These are phyloP conservation scores for Jaapia argillacea DNA, from an alignment of 768 basidiomycete genomes.

Conservation along the genomic window DNA sequence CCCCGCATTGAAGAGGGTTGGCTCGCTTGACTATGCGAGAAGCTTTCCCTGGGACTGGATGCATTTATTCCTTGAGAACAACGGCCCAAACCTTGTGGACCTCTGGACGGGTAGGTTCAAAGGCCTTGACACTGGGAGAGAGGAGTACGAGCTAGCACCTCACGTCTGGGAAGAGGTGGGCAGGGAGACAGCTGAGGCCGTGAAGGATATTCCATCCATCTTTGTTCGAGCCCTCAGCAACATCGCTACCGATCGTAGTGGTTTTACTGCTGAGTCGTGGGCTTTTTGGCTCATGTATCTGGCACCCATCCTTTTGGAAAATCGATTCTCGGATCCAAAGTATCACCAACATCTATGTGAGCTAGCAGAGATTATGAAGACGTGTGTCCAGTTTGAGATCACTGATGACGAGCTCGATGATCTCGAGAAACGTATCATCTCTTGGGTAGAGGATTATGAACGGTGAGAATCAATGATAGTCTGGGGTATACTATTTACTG, in stretches of 20 bases:
- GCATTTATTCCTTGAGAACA: not conserved
- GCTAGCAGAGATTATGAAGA: not conserved
- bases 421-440: not conserved
- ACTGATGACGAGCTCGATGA: too few relatives aligned
- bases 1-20: conserved; percentile 1
- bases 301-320: conserved; percentile 9
- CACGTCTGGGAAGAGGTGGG: conserved; percentile 5
- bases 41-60: conserved; percentile 1
- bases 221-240: not conserved
- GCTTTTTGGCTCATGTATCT: conserved; percentile 14
- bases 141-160: not conserved
- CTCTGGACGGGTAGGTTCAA: not conserved
- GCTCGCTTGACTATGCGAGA: conserved; percentile 1
- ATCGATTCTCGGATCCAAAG: conserved; percentile 1
- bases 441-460: conserved; percentile 9
- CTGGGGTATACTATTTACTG: too few relatives aligned
- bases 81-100: not conserved
- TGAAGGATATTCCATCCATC: conserved; percentile 1
- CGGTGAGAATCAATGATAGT: conserved; percentile 6
- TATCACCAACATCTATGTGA: not conserved
- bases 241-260: conserved; percentile 1
- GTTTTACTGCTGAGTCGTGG: conserved; percentile 12
- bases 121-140: not conserved
- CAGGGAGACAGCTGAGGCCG: conserved; percentile 4
- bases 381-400: too few relatives aligned